Conservation (phyloP, 73 alveolate genomes). For the Symbiodinium pilosum region DNA sequence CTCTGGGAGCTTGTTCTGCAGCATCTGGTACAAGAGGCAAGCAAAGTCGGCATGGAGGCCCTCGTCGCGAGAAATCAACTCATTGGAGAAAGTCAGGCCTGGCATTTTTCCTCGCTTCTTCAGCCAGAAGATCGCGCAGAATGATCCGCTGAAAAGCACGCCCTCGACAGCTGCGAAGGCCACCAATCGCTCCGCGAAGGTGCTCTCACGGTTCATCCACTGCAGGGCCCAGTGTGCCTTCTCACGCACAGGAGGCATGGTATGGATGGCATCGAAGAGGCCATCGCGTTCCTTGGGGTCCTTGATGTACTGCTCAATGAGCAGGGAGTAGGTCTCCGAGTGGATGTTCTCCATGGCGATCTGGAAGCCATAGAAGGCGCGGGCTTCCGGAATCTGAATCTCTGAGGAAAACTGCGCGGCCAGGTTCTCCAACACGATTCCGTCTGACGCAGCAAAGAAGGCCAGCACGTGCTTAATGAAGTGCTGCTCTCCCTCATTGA, state of each 20-base stretch:
- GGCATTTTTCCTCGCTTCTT: slow-evolving; percentile 99
- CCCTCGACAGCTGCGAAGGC: slow-evolving; percentile 99
- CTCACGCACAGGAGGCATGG: slow-evolving; percentile 96
- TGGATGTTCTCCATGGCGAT: slow-evolving; percentile 98
- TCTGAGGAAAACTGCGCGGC: slow-evolving; percentile 97
- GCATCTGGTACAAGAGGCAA: slow-evolving; percentile 97
- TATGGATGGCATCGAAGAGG: slow-evolving; percentile 97
- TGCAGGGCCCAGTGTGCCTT: slow-evolving; percentile 98
- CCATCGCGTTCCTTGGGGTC: slow-evolving; percentile 95
- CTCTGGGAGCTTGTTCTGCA: slow-evolving; percentile 46
- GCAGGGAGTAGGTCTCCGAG: slow-evolving; percentile 98
- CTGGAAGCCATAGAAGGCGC: slow-evolving; percentile 99
- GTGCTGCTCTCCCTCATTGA: slow-evolving; percentile 97
- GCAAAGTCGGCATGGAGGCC: slow-evolving; percentile 99
- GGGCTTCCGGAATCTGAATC: slow-evolving; percentile 98
- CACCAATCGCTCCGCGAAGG: slow-evolving; percentile 96
- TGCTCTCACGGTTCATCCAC: slow-evolving; percentile 97
- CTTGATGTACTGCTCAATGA: slow-evolving; percentile 98
- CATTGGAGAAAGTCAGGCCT: slow-evolving; percentile 99
- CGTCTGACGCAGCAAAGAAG: slow-evolving; percentile 96
- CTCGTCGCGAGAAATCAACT: slow-evolving; percentile 96
- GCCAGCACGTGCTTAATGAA: slow-evolving; percentile 98
- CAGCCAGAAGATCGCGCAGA: slow-evolving; percentile 99
- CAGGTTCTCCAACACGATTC: slow-evolving; percentile 98
- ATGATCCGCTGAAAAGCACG: slow-evolving; percentile 98